Evolutionary conservation across 2,329 filamentous ascomycete species (phyloP), one percentile per base, ranked within the genome.

Genomic region (Monilinia fructigena): DNA sequence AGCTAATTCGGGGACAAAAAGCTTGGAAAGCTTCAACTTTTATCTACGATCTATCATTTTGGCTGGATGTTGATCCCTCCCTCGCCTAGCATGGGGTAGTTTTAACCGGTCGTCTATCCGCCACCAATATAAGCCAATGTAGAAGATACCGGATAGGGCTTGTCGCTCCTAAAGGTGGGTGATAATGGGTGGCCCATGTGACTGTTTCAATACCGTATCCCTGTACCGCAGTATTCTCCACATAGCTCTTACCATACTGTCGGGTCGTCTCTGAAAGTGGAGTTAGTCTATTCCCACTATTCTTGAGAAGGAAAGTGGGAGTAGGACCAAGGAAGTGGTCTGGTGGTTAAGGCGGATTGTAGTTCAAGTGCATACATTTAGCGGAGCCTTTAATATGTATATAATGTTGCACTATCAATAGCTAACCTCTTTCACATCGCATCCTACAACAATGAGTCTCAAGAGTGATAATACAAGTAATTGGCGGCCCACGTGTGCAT

Each of bases 211-310:
- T n/a, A 59, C 40, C 35, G 28, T 6, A 48, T 20, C 56, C 56
- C 56, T 60, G 56, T 60, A 23, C 56, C 56, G 45, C 45, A 50
- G 45, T 20, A 60, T 50, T 47, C 56, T 60, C 56, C 42, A 50
- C 42, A 38, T 60, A 38, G 56, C 8, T 3, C 28, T 60, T 48
- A 48, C 56, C 56, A 50, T 35, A 23, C 56, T 60, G 56, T 60
- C 56, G 56, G 56, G 56, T 60, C 56, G 45, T 60, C n/a, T 28
- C 18, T 18, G 50, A 60, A 50, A 50, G 56, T 60, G 56, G 45
- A 60, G 45, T 48, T n/a, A 26, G 48, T 50, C 4, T 38, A 38
- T 60, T 50, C 14, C 45, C 45, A 50, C 45, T 48, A 60, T 26
- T 60, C 42, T 60, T 35, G 45, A 60, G 26, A 48, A 38, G 56